Evolutionary conservation across 2,329 filamentous ascomycete genomes (phyloP).

Genomic region (Sordariomycetes sp.): DNA sequence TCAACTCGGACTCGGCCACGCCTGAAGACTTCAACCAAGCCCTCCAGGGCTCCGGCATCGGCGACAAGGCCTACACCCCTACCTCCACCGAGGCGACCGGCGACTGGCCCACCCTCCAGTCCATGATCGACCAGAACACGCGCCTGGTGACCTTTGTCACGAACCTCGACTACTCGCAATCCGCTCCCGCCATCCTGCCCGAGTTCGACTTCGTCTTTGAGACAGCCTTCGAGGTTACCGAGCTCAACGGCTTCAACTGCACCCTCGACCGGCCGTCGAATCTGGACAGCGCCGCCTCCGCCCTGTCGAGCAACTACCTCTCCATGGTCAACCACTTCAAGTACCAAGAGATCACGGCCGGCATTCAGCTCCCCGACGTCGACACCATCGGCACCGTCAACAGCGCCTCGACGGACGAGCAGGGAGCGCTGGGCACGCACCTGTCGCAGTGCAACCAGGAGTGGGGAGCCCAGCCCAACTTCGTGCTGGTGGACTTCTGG

Average conservation of each 20-base stretch:
- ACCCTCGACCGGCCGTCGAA: conserved; percentile 54
- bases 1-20: conserved; percentile 55
- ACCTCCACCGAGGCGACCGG: conserved; percentile 27
- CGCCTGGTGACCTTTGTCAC: conserved; percentile 64
- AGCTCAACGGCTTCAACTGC: conserved; percentile 61
- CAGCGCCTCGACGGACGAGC: conserved; percentile 40
- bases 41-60: conserved; percentile 51
- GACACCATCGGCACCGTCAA: conserved; percentile 56
- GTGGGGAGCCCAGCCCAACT: conserved; percentile 59
- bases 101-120: conserved; percentile 63
- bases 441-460: conserved; percentile 42
- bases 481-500: conserved; percentile 74
- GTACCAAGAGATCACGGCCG: conserved; percentile 44
- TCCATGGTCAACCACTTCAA: conserved; percentile 77
- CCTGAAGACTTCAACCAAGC: conserved; percentile 43
- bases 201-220: conserved; percentile 65
- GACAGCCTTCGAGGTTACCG: conserved; percentile 57
- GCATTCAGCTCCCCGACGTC: conserved; percentile 53
- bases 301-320: conserved; percentile 50
- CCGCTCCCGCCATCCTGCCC: conserved; percentile 49
- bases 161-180: conserved; percentile 29
- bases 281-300: conserved; percentile 38
- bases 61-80: conserved; percentile 51
- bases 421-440: conserved; percentile 45
- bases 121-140: conserved; percentile 54